Base-by-base conservation (phyloP, 1,139 yeast species). In the Pneumocystis canis region DNA sequence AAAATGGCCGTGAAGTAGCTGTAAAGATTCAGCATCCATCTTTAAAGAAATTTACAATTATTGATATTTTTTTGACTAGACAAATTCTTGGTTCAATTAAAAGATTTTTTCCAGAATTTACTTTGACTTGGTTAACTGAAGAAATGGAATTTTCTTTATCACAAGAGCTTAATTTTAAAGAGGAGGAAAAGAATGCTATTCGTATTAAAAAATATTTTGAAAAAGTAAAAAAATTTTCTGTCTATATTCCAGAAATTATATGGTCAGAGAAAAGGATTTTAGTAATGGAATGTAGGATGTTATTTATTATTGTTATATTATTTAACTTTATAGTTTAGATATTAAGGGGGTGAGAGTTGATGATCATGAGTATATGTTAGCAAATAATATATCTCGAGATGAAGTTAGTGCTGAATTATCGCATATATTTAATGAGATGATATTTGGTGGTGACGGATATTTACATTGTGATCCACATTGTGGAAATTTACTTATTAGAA, bases 381-480 rank as follows among this genome's bases (percentile, higher is more conserved):
- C 77, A 2, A 77, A 89, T 71, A 72, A 80, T 53, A 89, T 92
- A 63, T 82, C 86, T 30, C 78, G 95, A 18, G 81, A 85, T 0
- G 86, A 88, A 67, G 95, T 92, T 3, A 85, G 95, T 3, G 77
- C 84, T 7, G 92, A 97, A 71, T 78, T 92, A 60, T 84, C 97
- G 0, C 96, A 90, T 70, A 84, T 89, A 35, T 92, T 92, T 77
- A 89, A 90, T 75, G 85, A 84, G 71, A 92, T 92, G 99, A 89
- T 94, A 59, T 92, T 92, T 75, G 86, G 95, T 1, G 95, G 96
- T 0, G 84, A 83, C 35, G 96, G 89, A 20, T 89, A 90, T 0
- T 81, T 92, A 61, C 99, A 92, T 72, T 92, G 98, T 75, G 99
- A 92, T 73, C 98, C 98, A 0, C 99, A 92, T 73, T 96, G 96